Percentiles rank a stretch among this genome's conserved stretches.
These are phyloP conservation scores for Candida labiduridarum DNA, from an alignment of 1,139 yeast genomes.

Conservation along the genomic window DNA sequence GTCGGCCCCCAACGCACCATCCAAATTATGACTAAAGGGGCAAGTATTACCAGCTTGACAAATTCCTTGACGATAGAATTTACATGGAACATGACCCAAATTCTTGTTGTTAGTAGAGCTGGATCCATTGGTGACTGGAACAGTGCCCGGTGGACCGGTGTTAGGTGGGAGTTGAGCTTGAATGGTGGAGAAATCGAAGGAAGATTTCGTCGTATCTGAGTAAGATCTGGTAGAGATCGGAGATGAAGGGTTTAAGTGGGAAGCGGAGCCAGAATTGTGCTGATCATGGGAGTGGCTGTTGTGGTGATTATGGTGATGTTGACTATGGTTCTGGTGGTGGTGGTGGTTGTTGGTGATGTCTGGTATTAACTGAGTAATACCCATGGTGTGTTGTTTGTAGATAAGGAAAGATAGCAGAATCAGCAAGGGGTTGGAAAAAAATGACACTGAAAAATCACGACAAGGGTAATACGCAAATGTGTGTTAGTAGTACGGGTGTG, in stretches of 20 bases:
- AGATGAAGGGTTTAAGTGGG: neutral
- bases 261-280: neutral
- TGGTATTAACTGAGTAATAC: slow-evolving; percentile 6
- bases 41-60: slow-evolving; percentile 94
- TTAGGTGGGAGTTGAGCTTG: slow-evolving; percentile 37
- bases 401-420: neutral
- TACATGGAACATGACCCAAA: slow-evolving; percentile 92
- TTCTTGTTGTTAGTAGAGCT: slow-evolving; percentile 30
- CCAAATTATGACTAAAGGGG: slow-evolving; percentile 85
- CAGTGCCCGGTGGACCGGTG: slow-evolving; percentile 45
- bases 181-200: slow-evolving; percentile 12
- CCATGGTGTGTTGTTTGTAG: slow-evolving; percentile 1
- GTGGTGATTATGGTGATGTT: neutral
- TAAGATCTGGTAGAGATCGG: neutral
- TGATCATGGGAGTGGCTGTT: neutral
- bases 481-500: no score
- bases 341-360: neutral
- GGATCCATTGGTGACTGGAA: slow-evolving; percentile 17
- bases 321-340: neutral
- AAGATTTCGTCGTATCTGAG: slow-evolving; percentile 1
- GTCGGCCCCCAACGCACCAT: slow-evolving; percentile 57
- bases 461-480: neutral
- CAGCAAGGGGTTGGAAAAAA: neutral
- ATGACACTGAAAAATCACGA: neutral
- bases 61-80: slow-evolving; percentile 85